These are phyloP conservation scores for Clarireedia paspali DNA, from an alignment of 2,329 filamentous ascomycete genomes.

Conservation along the genomic window DNA sequence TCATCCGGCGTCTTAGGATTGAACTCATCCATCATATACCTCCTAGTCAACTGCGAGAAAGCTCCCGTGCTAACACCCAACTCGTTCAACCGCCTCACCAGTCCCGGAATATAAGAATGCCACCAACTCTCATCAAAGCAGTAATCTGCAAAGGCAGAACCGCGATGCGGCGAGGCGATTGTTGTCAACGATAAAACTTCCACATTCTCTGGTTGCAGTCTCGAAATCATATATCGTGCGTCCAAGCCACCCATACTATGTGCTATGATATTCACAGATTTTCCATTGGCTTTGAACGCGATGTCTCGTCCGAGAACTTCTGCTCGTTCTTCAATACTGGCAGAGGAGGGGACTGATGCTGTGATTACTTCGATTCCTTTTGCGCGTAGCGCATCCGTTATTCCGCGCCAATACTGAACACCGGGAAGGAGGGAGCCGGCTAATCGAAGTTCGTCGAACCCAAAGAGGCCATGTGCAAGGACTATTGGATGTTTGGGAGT, in stretches of 20 bases:
- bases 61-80: slow-evolving; percentile 50
- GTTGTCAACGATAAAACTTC: slow-evolving; percentile 37
- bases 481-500: slow-evolving; percentile 55
- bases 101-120: slow-evolving; percentile 43
- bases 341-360: slow-evolving; percentile 53
- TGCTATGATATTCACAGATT: slow-evolving; percentile 67
- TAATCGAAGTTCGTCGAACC: slow-evolving; percentile 51
- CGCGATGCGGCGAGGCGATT: slow-evolving; percentile 32
- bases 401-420: slow-evolving; percentile 59
- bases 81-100: slow-evolving; percentile 42
- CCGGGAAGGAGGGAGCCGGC: slow-evolving; percentile 42
- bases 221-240: slow-evolving; percentile 57
- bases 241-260: slow-evolving; percentile 64
- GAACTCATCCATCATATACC: slow-evolving; percentile 51
- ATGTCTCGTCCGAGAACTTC: slow-evolving; percentile 49
- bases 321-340: slow-evolving; percentile 53
- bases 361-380: slow-evolving; percentile 50
- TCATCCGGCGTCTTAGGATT: slow-evolving; percentile 50
- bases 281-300: slow-evolving; percentile 35
- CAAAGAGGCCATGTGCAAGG: slow-evolving; percentile 57
- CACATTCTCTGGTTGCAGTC: slow-evolving; percentile 38
- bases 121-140: slow-evolving; percentile 42
- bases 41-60: slow-evolving; percentile 51
- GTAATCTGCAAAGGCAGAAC: slow-evolving; percentile 44
- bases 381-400: slow-evolving; percentile 47